Conservation (phyloP, 257 asterid genomes). For the Catharanthus roseus region DNA sequence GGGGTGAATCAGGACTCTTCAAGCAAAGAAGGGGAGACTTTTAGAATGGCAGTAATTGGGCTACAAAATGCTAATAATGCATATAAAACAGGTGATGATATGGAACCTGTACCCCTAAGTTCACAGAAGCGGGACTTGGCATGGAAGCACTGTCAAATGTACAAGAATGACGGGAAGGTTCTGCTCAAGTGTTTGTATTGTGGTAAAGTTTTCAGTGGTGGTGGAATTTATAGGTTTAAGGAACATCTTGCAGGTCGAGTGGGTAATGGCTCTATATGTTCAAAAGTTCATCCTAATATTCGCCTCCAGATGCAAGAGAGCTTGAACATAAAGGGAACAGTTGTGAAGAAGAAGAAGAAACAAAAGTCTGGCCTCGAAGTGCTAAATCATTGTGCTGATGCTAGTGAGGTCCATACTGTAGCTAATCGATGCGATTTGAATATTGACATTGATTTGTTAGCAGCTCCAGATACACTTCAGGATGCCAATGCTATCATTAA, state of each 20-base stretch:
- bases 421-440: slow-evolving; percentile 41
- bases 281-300: slow-evolving; percentile 70
- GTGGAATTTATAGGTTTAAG: slow-evolving; percentile 93
- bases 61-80: neutral
- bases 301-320: slow-evolving; percentile 74
- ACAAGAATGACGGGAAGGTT: slow-evolving; percentile 63
- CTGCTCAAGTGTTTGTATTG: slow-evolving; percentile 87
- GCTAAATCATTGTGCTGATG: slow-evolving; percentile 33
- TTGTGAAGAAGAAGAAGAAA: slow-evolving; percentile 61
- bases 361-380: slow-evolving; percentile 52
- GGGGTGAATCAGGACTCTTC: neutral
- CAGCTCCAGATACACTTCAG: slow-evolving; percentile 51
- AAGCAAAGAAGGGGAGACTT: neutral
- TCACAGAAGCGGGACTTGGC: slow-evolving; percentile 93
- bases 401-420: slow-evolving; percentile 29
- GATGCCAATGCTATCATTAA: slow-evolving; percentile 36
- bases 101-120: slow-evolving; percentile 75
- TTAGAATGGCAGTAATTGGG: slow-evolving; percentile 1
- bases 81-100: slow-evolving; percentile 31
- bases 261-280: slow-evolving; percentile 88
- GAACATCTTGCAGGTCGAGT: slow-evolving; percentile 93
- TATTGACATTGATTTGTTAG: slow-evolving; percentile 51
- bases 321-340: slow-evolving; percentile 43
- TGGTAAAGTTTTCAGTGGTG: slow-evolving; percentile 78
- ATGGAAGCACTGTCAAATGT: slow-evolving; percentile 96